Evolutionary conservation across 352 stramenopile species (phyloP).

Genomic region (Thalassiosira livingstoniorum): DNA sequence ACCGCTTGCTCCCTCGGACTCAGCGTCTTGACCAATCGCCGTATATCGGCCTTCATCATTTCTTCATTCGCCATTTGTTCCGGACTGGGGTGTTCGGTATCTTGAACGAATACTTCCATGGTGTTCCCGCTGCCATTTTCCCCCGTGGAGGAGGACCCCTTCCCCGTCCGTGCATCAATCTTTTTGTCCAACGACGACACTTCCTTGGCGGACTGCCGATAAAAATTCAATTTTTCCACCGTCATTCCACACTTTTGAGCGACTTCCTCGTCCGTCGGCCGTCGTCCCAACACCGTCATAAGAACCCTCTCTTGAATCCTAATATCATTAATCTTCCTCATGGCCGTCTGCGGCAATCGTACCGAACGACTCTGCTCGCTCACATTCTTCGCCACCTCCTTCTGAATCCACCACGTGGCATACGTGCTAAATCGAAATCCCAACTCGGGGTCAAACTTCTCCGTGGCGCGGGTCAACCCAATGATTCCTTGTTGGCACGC

Average conservation of each 20-base stretch:
- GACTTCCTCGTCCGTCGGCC: conserved; percentile 77
- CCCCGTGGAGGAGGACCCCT: conserved; percentile 51
- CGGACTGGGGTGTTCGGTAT: conserved; percentile 60
- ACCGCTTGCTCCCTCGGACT: conserved; percentile 73
- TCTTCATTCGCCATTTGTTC: conserved; percentile 60
- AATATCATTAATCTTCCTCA: conserved; percentile 85
- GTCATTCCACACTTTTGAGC: conserved; percentile 67
- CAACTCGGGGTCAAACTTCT: conserved; percentile 86
- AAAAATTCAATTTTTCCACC: conserved; percentile 72
- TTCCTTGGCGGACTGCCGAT: conserved; percentile 54
- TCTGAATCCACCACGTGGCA: conserved; percentile 87
- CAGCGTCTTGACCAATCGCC: conserved; percentile 66
- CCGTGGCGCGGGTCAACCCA: conserved; percentile 80
- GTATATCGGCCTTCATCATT: conserved; percentile 71
- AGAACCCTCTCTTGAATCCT: conserved; percentile 71
- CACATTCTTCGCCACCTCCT: conserved; percentile 79
- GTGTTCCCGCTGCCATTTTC: conserved; percentile 41
- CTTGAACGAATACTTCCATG: conserved; percentile 60
- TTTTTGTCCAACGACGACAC: conserved; percentile 67
- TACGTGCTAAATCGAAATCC: conserved; percentile 88
- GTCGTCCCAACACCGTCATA: conserved; percentile 63
- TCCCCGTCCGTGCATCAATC: conserved; percentile 53
- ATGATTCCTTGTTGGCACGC: conserved; percentile 85
- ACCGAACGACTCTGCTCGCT: conserved; percentile 79
- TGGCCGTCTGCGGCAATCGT: conserved; percentile 76